Evolutionary conservation across 208 protist species (phyloP).

Genomic region (Acanthamoeba royreba): DNA sequence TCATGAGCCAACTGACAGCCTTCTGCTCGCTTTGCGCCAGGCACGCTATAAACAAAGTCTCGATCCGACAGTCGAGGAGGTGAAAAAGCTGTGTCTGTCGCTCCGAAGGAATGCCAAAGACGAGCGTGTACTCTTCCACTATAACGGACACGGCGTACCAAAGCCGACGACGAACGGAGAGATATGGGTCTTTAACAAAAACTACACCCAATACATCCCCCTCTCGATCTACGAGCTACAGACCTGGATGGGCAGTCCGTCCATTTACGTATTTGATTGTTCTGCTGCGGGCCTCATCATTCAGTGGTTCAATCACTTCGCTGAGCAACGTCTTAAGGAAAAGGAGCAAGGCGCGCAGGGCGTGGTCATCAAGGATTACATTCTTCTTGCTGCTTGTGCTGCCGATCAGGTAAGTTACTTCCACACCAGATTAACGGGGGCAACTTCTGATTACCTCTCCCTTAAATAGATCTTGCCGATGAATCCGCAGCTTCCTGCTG

Average conservation of each 20-base stretch:
- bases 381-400: conserved; percentile 94
- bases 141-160: conserved; percentile 99
- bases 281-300: conserved; percentile 77
- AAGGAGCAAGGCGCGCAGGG: background rate
- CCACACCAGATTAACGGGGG: conserved; percentile 93
- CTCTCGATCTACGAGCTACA: conserved; percentile 94
- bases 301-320: conserved; percentile 75
- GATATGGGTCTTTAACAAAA: conserved; percentile 98
- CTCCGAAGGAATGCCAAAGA: conserved; percentile 84
- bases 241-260: conserved; percentile 89
- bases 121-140: conserved; percentile 96
- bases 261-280: conserved; percentile 98
- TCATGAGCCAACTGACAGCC: background rate
- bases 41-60: conserved; percentile 84
- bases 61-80: conserved; percentile 93
- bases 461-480: conserved; percentile 90
- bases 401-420: conserved; percentile 89
- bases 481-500: conserved; percentile 95
- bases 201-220: conserved; percentile 98
- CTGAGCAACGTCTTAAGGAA: conserved; percentile 69
- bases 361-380: conserved; percentile 80
- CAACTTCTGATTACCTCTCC: conserved; percentile 79
- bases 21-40: conserved; percentile 13
- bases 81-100: conserved; percentile 85
- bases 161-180: conserved; percentile 94